phyloP scores from a whole-genome alignment of 208 protist species.

The Blastocrithidia nonstop region DNA sequence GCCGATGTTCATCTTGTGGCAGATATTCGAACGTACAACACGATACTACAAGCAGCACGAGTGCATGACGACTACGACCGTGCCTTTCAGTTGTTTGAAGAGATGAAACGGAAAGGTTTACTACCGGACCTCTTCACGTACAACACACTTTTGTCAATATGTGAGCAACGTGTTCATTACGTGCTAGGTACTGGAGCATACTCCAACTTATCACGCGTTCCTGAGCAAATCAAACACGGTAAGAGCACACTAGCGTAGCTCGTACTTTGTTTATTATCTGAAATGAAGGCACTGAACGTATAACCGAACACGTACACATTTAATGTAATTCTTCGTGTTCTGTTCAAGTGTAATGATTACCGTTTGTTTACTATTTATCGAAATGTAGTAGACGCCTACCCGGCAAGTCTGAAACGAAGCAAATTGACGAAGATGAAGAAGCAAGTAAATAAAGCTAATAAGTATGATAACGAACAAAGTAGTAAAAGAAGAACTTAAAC shows the following conservation, averaged over 20 bases:
- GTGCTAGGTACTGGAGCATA: slow-evolving; percentile 35
- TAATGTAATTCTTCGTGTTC: slow-evolving; percentile 53
- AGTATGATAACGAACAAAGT: neutral
- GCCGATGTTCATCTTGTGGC: slow-evolving; percentile 22
- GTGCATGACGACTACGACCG: slow-evolving; percentile 73
- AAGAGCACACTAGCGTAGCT: slow-evolving; percentile 46
- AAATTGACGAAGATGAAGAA: neutral
- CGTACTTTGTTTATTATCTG: slow-evolving; percentile 41
- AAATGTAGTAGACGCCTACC: neutral
- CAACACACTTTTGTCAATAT: slow-evolving; percentile 78
- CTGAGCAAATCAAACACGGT: slow-evolving; percentile 46
- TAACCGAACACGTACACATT: slow-evolving; percentile 82
- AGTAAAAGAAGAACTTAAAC: too few relatives aligned
- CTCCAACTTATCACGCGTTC: slow-evolving; percentile 16
- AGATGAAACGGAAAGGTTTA: slow-evolving; percentile 78
- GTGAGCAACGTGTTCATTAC: slow-evolving; percentile 68
- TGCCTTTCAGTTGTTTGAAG: slow-evolving; percentile 81
- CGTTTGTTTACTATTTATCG: slow-evolving; percentile 61
- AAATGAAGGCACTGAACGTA: slow-evolving; percentile 62
- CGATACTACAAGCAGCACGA: slow-evolving; percentile 55
- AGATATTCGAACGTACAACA: slow-evolving; percentile 81
- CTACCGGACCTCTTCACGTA: slow-evolving; percentile 82
- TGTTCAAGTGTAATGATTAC: slow-evolving; percentile 44
- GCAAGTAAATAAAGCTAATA: neutral
- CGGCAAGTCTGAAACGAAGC: too few relatives aligned